Conservation (phyloP, 345 rosid genomes). For the Lumnitzera littorea region DNA sequence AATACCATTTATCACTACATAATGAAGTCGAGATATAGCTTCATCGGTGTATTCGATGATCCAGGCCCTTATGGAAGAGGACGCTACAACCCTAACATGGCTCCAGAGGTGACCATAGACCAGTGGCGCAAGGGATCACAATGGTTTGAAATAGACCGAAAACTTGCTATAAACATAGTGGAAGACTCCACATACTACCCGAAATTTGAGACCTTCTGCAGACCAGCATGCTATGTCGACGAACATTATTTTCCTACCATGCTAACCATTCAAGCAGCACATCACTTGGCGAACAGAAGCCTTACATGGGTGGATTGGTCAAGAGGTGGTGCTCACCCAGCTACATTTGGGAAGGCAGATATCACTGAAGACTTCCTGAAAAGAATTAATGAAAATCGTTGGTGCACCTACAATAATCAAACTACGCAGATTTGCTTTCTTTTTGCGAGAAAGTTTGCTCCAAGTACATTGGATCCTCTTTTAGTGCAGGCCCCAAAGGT, state of each 20-base stretch:
- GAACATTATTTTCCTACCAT: conserved; percentile 96
- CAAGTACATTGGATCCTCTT: conserved; percentile 45
- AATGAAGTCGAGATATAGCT: conserved; percentile 56
- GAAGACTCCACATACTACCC: conserved; percentile 58
- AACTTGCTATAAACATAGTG: conserved; percentile 58
- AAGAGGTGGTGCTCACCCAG: conserved; percentile 90
- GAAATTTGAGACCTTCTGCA: conserved; percentile 64
- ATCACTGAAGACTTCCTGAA: conserved; percentile 58
- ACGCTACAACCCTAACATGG: conserved; percentile 66
- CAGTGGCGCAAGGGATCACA: conserved; percentile 95
- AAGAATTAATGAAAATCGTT: conserved; percentile 25
- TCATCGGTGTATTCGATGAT: conserved; percentile 84
- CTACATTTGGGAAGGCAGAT: conserved; percentile 72
- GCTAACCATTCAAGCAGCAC: conserved; percentile 68
- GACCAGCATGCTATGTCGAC: conserved; percentile 86
- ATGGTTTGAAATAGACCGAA: conserved; percentile 85
- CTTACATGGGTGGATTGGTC: conserved; percentile 98
- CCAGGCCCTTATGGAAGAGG: conserved; percentile 86
- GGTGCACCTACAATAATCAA: conserved; percentile 55
- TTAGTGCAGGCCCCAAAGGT: conserved; percentile 12
- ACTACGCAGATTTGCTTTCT: conserved; percentile 45
- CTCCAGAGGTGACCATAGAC: conserved; percentile 63
- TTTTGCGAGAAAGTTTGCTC: conserved; percentile 81
- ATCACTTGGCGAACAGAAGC: conserved; percentile 69
- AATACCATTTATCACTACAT: conserved; percentile 58